These are phyloP conservation scores for Jackrogersella minutella DNA, from an alignment of 495 filamentous ascomycete genomes.

Conservation along the genomic window DNA sequence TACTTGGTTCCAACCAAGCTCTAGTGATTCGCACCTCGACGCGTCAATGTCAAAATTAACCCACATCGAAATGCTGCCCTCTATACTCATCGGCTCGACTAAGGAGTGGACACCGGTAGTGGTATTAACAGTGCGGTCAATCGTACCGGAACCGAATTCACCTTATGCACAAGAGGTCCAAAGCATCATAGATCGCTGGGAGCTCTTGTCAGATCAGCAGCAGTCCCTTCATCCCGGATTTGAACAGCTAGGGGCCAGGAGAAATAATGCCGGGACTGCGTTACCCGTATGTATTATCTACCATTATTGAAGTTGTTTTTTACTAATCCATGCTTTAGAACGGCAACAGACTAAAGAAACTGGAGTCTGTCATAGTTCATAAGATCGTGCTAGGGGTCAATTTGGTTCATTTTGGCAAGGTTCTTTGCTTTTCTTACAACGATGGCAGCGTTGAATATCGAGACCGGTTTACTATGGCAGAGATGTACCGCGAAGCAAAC, in stretches of 20 bases:
- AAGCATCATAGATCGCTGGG: conserved; percentile 80
- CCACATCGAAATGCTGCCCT: conserved; percentile 71
- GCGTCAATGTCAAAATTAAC: conserved; percentile 67
- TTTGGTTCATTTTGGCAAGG: conserved; percentile 69
- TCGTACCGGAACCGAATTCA: conserved; percentile 60
- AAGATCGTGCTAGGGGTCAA: conserved; percentile 75
- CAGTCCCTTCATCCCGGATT: conserved; percentile 74
- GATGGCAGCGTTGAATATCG: conserved; percentile 83
- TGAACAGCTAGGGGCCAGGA: conserved; percentile 72
- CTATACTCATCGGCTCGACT: conserved; percentile 58
- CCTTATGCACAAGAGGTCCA: conserved; percentile 66
- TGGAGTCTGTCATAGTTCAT: conserved; percentile 69
- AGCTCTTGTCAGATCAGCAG: conserved; percentile 67
- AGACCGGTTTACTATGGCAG: conserved; percentile 72
- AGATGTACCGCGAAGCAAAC: conserved; percentile 68
- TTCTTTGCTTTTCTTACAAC: conserved; percentile 72
- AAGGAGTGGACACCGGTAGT: conserved; percentile 64
- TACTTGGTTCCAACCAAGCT: conserved; percentile 56
- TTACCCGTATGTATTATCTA: conserved; percentile 46
- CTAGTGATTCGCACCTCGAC: conserved; percentile 55
- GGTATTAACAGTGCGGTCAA: conserved; percentile 76
- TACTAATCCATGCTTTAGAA: conserved; percentile 53
- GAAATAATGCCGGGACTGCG: conserved; percentile 59
- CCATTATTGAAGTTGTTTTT: background rate
- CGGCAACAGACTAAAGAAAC: conserved; percentile 67